Evolutionary conservation across 306 rosid species (phyloP).

Genomic region (Cicer judaicum): DNA sequence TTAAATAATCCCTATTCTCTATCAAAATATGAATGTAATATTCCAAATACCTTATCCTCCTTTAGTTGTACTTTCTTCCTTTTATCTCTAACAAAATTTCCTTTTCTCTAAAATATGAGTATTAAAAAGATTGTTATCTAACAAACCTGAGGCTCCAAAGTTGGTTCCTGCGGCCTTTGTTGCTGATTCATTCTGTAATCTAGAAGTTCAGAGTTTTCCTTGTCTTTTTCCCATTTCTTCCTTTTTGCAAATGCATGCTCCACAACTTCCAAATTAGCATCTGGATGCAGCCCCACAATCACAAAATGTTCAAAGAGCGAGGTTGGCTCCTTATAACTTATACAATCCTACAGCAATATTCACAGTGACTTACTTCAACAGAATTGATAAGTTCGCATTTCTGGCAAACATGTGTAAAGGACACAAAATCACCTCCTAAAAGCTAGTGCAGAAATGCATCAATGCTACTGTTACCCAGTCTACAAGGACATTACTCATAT

Average conservation of each 20-base stretch:
- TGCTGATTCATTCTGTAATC: constrained; percentile 58
- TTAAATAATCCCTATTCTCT: constrained; percentile 26
- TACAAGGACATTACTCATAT: neutral
- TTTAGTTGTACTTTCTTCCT: constrained; percentile 26
- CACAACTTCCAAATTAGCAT: constrained; percentile 72
- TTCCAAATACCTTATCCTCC: constrained; percentile 32
- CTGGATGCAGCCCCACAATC: constrained; percentile 91
- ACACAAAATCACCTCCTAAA: constrained; percentile 39
- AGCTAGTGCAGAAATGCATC: constrained; percentile 25
- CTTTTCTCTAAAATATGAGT: constrained; percentile 8
- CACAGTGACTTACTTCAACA: constrained; percentile 46
- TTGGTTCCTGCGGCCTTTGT: constrained; percentile 59
- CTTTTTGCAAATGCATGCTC: constrained; percentile 73
- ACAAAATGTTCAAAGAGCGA: constrained; percentile 92
- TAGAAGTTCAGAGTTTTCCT: constrained; percentile 50
- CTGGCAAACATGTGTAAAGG: constrained; percentile 41
- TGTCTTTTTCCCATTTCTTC: constrained; percentile 74
- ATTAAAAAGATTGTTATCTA: constrained; percentile 39
- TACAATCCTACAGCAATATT: constrained; percentile 64
- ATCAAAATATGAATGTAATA: constrained; percentile 30
- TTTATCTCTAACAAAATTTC: constrained; percentile 17
- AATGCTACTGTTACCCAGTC: constrained; percentile 1
- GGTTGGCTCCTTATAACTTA: constrained; percentile 70
- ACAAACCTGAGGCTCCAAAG: constrained; percentile 91
- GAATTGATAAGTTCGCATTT: constrained; percentile 41